These are phyloP conservation scores for Pseudopithomyces maydicus DNA, from an alignment of 2,329 filamentous ascomycete genomes.

Conservation along the genomic window DNA sequence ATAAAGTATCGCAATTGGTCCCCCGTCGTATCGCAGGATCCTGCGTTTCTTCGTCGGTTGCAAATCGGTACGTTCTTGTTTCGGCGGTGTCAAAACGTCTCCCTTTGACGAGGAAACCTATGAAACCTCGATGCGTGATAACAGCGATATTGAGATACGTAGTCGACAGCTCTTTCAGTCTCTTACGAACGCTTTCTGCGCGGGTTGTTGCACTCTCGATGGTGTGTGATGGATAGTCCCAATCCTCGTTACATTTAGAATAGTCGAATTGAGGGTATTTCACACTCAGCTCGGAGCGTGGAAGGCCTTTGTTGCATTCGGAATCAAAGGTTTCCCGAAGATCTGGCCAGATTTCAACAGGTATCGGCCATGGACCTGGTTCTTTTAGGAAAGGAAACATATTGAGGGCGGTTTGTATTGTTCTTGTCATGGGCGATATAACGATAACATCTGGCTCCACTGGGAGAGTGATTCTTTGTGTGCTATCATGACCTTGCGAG, in stretches of 20 bases:
- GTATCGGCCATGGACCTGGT: neutral
- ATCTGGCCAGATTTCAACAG: conserved; percentile 27
- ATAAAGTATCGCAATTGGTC: conserved; percentile 14
- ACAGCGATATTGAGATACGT: conserved; percentile 20
- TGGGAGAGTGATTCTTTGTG: conserved; percentile 14
- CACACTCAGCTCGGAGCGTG: conserved; percentile 11
- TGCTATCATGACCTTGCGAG: conserved; percentile 13
- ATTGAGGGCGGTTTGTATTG: conserved; percentile 27
- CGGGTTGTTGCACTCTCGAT: conserved; percentile 12
- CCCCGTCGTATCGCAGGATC: conserved; percentile 13
- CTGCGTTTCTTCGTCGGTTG: conserved; percentile 12
- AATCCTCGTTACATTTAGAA: conserved; percentile 14
- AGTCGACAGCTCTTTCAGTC: conserved; percentile 13
- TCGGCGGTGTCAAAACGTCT: conserved; percentile 21
- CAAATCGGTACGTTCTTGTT: conserved; percentile 21
- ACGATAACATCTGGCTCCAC: conserved; percentile 22
- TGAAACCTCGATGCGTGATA: conserved; percentile 25
- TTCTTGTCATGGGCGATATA: conserved; percentile 31
- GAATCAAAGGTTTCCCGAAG: conserved; percentile 25
- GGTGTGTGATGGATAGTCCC: conserved; percentile 21
- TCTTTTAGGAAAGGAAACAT: conserved; percentile 18
- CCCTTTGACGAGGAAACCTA: conserved; percentile 21
- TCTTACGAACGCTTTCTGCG: conserved; percentile 20
- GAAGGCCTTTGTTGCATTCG: conserved; percentile 21
- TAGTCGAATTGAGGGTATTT: conserved; percentile 27